Evolutionary conservation across 164 flowering plant species (phyloP).

Genomic region (Nelumbo lutea): DNA sequence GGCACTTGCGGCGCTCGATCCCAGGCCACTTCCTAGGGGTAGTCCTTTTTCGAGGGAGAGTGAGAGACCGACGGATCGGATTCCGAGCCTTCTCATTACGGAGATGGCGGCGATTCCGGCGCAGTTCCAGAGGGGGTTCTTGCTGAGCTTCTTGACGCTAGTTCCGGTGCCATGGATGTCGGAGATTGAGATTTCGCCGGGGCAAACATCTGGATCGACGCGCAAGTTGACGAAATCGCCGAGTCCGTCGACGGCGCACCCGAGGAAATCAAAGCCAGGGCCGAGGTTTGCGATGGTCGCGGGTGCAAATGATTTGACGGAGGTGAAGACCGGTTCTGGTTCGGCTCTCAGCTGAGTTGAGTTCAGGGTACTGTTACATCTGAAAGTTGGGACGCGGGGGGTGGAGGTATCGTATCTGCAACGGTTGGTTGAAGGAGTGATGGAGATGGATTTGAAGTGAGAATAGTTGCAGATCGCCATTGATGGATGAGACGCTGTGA

Average conservation of each 20-base stretch:
- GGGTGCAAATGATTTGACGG: too few relatives aligned
- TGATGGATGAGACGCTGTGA: neutral
- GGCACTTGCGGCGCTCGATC: slow-evolving; percentile 72
- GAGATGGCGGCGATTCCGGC: slow-evolving; percentile 74
- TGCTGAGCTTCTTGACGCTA: slow-evolving; percentile 31
- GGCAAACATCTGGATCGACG: too few relatives aligned
- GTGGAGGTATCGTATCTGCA: slow-evolving; percentile 1
- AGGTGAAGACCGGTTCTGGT: slow-evolving; percentile 16
- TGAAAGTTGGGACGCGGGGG: neutral
- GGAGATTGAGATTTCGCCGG: too few relatives aligned
- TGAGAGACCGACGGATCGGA: slow-evolving; percentile 57
- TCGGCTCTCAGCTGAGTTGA: slow-evolving; percentile 25
- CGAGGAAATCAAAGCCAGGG: too few relatives aligned
- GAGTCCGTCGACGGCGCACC: too few relatives aligned
- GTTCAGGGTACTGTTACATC: slow-evolving; percentile 28
- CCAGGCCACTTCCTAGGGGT: slow-evolving; percentile 63
- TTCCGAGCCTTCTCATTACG: slow-evolving; percentile 49
- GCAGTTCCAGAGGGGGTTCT: slow-evolving; percentile 54
- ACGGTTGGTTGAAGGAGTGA: neutral
- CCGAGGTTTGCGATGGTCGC: too few relatives aligned
- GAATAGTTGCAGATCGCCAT: slow-evolving; percentile 31
- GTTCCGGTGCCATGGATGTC: too few relatives aligned
- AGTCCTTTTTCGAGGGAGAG: slow-evolving; percentile 56
- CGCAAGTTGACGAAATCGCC: too few relatives aligned
- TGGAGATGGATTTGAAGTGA: slow-evolving; percentile 21